Evolutionary conservation across 228 moss, liverwort and hornwort genomes (phyloP).

Genomic region (Sphagnum magellanicum): DNA sequence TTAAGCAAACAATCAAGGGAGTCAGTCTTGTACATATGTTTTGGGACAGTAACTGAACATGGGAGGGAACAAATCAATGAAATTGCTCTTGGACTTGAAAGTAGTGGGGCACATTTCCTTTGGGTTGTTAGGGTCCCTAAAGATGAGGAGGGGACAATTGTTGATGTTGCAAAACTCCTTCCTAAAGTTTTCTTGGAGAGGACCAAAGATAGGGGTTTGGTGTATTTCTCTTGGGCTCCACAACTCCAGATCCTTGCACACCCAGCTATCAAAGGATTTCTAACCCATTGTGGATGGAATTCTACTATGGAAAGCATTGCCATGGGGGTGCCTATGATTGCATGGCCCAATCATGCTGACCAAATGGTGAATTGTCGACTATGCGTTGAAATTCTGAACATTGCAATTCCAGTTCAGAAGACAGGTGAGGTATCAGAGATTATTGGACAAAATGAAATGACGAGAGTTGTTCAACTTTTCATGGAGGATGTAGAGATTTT

Average conservation of each 20-base stretch:
- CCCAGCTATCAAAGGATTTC: slow-evolving; percentile 21
- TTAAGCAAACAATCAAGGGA: slow-evolving; percentile 30
- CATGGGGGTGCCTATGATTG: slow-evolving; percentile 26
- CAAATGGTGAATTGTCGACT: slow-evolving; percentile 38
- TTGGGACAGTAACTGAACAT: slow-evolving; percentile 21
- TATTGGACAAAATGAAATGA: slow-evolving; percentile 10
- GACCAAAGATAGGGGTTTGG: slow-evolving; percentile 21
- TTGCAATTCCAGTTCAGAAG: slow-evolving; percentile 15
- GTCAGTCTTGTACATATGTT: slow-evolving; percentile 50
- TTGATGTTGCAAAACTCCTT: slow-evolving; percentile 2
- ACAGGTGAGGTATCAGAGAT: slow-evolving; percentile 6
- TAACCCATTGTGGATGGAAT: slow-evolving; percentile 47
- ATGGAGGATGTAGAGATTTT: slow-evolving; percentile 20
- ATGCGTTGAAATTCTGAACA: slow-evolving; percentile 4
- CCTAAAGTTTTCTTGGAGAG: slow-evolving; percentile 36
- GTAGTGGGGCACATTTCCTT: slow-evolving; percentile 28
- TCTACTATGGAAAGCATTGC: slow-evolving; percentile 21
- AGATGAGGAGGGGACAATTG: not conserved
- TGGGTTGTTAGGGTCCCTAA: slow-evolving; percentile 27
- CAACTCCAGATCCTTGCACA: slow-evolving; percentile 27
- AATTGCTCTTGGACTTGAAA: slow-evolving; percentile 26
- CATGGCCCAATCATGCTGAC: slow-evolving; percentile 34
- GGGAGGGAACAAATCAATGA: slow-evolving; percentile 16
- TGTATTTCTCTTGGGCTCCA: slow-evolving; percentile 25
- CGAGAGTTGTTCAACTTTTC: slow-evolving; percentile 20